A percentile compares a stretch with the other conserved stretches of the same genome.
Evolutionary conservation across 768 basidiomycete genomes (phyloP).

Genomic region (Amanita thiersii): DNA sequence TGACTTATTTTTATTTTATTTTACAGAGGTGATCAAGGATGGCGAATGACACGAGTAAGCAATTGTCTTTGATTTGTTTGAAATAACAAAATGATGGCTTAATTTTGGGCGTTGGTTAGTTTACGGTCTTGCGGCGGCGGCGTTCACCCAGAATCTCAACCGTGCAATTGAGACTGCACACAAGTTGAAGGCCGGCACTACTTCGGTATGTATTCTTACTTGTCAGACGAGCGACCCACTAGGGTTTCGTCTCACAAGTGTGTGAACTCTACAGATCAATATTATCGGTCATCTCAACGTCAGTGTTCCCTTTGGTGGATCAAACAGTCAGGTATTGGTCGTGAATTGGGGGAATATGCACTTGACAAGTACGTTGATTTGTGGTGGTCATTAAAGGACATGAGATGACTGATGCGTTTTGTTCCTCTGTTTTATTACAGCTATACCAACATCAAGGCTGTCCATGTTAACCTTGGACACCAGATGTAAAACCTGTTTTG

Average conservation of each 20-base stretch:
- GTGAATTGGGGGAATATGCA: conserved; percentile 77
- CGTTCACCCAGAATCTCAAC: conserved; percentile 77
- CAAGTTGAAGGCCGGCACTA: conserved; percentile 73
- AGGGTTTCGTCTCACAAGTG: not conserved
- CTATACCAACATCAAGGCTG: conserved; percentile 63
- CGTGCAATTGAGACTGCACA: conserved; percentile 69
- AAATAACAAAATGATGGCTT: not conserved
- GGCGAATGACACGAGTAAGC: conserved; percentile 69
- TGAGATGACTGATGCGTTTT: conserved; percentile 2
- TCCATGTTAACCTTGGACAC: conserved; percentile 52
- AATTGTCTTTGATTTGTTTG: not conserved
- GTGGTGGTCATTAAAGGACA: not conserved
- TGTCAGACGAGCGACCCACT: not conserved
- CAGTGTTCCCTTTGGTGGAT: conserved; percentile 77
- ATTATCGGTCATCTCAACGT: conserved; percentile 41
- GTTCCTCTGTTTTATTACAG: conserved; percentile 18
- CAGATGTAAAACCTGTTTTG: conserved; percentile 19
- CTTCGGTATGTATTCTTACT: conserved; percentile 40
- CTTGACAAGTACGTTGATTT: conserved; percentile 39
- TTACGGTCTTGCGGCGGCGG: conserved; percentile 83
- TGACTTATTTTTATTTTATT: conserved; percentile 23
- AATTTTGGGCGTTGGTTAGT: conserved; percentile 13
- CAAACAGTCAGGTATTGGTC: conserved; percentile 78
- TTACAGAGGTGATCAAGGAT: conserved; percentile 51
- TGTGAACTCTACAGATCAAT: conserved; percentile 30